These are phyloP conservation scores for Boletus rufocinnamomeus DNA, from an alignment of 768 basidiomycete species.

Conservation along the genomic window DNA sequence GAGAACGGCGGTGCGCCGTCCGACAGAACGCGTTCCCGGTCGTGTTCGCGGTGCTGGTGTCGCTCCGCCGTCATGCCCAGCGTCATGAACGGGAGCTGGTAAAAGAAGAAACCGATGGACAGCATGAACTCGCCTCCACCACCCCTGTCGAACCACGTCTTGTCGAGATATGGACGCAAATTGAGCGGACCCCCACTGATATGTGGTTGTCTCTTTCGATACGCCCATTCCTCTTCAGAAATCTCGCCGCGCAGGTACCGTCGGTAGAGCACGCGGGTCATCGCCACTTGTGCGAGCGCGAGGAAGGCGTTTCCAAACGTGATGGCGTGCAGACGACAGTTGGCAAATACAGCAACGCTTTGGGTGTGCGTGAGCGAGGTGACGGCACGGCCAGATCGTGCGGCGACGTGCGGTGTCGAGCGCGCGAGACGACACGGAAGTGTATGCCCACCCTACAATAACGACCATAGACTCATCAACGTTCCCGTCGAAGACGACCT, in stretches of 20 bases:
- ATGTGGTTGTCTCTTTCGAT: conserved; percentile 50
- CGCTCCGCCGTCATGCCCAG: conserved; percentile 19
- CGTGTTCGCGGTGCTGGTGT: not conserved
- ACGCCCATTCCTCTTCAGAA: conserved; percentile 52
- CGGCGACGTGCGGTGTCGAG: conserved; percentile 38
- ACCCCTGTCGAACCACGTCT: conserved; percentile 46
- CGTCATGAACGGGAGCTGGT: conserved; percentile 51
- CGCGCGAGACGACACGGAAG: conserved; percentile 46
- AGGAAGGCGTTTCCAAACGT: conserved; percentile 55
- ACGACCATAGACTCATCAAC: not conserved
- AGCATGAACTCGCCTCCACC: conserved; percentile 47
- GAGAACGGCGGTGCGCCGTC: conserved; percentile 40
- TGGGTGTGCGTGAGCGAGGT: conserved; percentile 32
- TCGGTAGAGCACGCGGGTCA: conserved; percentile 51
- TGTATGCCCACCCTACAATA: conserved; percentile 55
- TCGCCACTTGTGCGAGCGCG: conserved; percentile 52
- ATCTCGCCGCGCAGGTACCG: conserved; percentile 51
- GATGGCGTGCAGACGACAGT: conserved; percentile 43
- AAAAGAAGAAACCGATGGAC: conserved; percentile 45
- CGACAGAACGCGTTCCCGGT: not conserved
- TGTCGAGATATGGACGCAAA: conserved; percentile 51
- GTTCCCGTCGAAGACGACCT: not conserved
- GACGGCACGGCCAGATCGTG: conserved; percentile 33
- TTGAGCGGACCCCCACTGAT: conserved; percentile 51
- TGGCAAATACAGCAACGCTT: conserved; percentile 35